Base-by-base conservation (phyloP, 257 asterid species). In the Penstemon barbatus region DNA sequence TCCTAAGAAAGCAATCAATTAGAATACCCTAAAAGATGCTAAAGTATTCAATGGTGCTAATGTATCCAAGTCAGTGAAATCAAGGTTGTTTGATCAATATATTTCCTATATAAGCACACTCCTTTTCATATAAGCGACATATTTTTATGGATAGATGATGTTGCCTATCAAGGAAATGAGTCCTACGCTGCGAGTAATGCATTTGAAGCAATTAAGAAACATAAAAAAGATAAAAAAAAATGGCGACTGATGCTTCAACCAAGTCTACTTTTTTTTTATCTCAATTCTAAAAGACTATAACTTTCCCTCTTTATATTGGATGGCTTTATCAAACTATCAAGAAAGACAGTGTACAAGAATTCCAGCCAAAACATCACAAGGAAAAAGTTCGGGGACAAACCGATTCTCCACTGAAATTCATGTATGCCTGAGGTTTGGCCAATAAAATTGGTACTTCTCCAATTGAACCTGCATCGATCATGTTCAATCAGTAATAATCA, bases 351-450 rank as follows among this genome's bases (percentile, higher is more conserved):
- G 40, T 11, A 25, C 8, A 46, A 18, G 46, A 8, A 12, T 57
- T 18, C 10, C 6, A 58, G 25, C 57, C 57, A 56, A 67, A 43
- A 18, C 2, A 74, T 37, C 42, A 12, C 4, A 55, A 55, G 13
- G 5, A 70, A 38, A 11, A 48, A 59, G 61, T 60, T 5, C 4
- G 71, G 78, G 69, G 48, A 83, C 95, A 18, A 57, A 93, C 99
- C 76, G 97, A 71, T 81, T 90, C 97, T 67, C 99, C 96, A 64
- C 96, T 93, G 79, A 88, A 93, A 80, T 90, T 93, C 96, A 90
- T 87, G 74, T 93, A 94, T 1, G 97, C 68, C 83, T 89, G 99
- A 63, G 99, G 99, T 72, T 94, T 94, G 76, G 85, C 97, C 78
- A 94, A 78, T 38, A 94, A 77, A 71, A 91, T 76, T 0, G 99